Percentiles rank a stretch among this genome's conserved stretches.
Conservation (phyloP, 1,284 basidiomycete genomes). For the Anthracocystis walkeri region DNA sequence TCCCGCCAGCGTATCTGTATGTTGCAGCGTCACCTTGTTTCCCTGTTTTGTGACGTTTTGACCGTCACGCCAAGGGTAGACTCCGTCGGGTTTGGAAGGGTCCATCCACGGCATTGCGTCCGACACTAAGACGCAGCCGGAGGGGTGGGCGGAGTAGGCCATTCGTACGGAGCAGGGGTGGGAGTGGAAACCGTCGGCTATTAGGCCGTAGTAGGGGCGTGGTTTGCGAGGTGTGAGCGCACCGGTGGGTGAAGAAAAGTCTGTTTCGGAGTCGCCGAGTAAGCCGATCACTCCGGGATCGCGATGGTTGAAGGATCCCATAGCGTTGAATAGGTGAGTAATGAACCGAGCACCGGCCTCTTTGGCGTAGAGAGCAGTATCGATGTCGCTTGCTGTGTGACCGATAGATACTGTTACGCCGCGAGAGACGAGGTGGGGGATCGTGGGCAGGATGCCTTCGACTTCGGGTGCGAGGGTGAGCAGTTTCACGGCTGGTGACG, state of each 20-base stretch:
- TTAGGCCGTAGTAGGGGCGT: slow-evolving; percentile 82
- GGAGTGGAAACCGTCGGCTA: slow-evolving; percentile 89
- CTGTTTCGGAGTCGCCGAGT: slow-evolving; percentile 75
- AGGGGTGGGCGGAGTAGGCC: slow-evolving; percentile 83
- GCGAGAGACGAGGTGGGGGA: slow-evolving; percentile 75
- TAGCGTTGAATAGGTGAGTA: slow-evolving; percentile 92
- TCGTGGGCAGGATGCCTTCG: slow-evolving; percentile 79
- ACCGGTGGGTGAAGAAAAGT: slow-evolving; percentile 14
- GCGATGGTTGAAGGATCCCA: slow-evolving; percentile 83
- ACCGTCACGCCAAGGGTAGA: slow-evolving; percentile 86
- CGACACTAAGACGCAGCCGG: slow-evolving; percentile 87
- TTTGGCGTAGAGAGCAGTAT: slow-evolving; percentile 78
- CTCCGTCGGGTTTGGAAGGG: slow-evolving; percentile 82
- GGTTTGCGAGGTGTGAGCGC: slow-evolving; percentile 5
- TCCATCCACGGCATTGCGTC: slow-evolving; percentile 91
- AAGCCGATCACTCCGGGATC: slow-evolving; percentile 79
- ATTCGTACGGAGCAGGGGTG: slow-evolving; percentile 89
- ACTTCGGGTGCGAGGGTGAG: slow-evolving; percentile 89
- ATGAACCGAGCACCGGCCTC: slow-evolving; percentile 81
- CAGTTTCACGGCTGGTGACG: slow-evolving; percentile 74
- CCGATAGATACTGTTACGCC: slow-evolving; percentile 86
- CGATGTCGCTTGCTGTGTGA: slow-evolving; percentile 80
- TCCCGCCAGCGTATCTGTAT: slow-evolving; percentile 86
- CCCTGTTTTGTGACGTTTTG: slow-evolving; percentile 83
- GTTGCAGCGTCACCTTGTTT: slow-evolving; percentile 82